Percentiles rank a stretch among this genome's conserved stretches.
Conservation (phyloP, 1,284 basidiomycete genomes). For the Pseudomicrostroma phylloplanum region DNA sequence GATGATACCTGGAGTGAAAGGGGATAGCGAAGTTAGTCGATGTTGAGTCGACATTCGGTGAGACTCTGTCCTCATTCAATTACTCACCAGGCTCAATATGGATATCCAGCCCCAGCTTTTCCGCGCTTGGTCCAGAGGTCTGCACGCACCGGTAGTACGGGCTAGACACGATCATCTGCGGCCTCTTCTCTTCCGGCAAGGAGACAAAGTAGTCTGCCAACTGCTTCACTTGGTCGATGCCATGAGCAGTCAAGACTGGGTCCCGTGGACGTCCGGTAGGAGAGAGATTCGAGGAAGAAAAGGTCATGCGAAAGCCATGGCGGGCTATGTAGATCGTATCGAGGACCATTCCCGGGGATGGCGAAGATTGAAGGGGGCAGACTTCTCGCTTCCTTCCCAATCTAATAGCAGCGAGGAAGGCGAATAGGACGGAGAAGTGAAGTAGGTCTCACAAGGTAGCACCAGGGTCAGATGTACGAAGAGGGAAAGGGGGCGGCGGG, state of each 20-base stretch:
- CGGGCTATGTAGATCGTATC: slow-evolving; percentile 72
- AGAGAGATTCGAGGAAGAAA: slow-evolving; percentile 60
- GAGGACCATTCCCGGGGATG: slow-evolving; percentile 59
- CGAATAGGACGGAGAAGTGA: no score
- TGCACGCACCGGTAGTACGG: slow-evolving; percentile 72
- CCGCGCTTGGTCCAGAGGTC: slow-evolving; percentile 64
- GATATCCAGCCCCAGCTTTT: slow-evolving; percentile 63
- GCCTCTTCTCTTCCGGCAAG: slow-evolving; percentile 63
- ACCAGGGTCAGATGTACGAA: no score
- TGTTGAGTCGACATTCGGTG: background rate
- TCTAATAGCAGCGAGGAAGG: no score
- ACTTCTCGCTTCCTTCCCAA: background rate
- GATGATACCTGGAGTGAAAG: slow-evolving; percentile 58
- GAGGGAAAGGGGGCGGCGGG: no score
- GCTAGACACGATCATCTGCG: slow-evolving; percentile 61
- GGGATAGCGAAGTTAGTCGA: background rate
- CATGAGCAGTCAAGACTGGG: slow-evolving; percentile 69
- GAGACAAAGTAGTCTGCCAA: slow-evolving; percentile 62
- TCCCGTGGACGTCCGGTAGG: slow-evolving; percentile 68
- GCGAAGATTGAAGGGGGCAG: background rate
- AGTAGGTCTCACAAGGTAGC: no score
- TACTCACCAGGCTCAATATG: slow-evolving; percentile 61
- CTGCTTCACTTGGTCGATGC: slow-evolving; percentile 69
- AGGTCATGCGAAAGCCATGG: slow-evolving; percentile 58
- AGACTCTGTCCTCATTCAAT: slow-evolving; percentile 54